phyloP scores from a whole-genome alignment of 2,329 filamentous ascomycete genomes.

The Chaetoscypha palmicola region DNA sequence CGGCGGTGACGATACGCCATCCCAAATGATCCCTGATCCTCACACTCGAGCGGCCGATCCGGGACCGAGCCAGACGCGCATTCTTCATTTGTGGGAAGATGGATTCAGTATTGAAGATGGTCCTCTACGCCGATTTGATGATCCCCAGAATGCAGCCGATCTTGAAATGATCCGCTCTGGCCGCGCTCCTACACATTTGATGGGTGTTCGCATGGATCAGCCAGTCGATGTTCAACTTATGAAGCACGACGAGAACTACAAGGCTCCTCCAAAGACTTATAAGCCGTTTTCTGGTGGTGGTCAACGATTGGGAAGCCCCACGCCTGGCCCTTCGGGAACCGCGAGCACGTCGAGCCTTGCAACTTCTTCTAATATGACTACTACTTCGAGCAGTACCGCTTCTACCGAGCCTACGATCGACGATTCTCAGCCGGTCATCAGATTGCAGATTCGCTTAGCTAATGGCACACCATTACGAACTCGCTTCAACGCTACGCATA shows the following conservation, averaged over 20 bases:
- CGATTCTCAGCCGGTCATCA: conserved; percentile 58
- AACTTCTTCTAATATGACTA: conserved; percentile 28
- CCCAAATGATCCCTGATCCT: conserved; percentile 60
- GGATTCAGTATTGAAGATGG: conserved; percentile 84
- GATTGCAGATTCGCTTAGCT: conserved; percentile 69
- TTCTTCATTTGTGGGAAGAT: conserved; percentile 74
- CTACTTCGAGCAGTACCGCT: conserved; percentile 30
- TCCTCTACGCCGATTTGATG: conserved; percentile 68
- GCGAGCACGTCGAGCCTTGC: conserved; percentile 35
- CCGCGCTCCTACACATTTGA: conserved; percentile 67
- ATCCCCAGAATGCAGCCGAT: conserved; percentile 65
- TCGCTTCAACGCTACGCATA: conserved; percentile 74
- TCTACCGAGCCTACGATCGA: conserved; percentile 46
- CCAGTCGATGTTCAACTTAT: conserved; percentile 71
- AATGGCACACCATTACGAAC: conserved; percentile 72
- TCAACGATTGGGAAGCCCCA: conserved; percentile 68
- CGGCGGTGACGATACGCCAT: conserved; percentile 69
- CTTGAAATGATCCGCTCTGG: conserved; percentile 71
- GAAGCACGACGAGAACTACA: conserved; percentile 67
- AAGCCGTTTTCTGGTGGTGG: conserved; percentile 68
- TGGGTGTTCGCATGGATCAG: conserved; percentile 69
- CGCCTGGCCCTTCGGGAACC: conserved; percentile 51
- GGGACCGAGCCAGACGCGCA: conserved; percentile 49
- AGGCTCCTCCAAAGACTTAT: conserved; percentile 65
- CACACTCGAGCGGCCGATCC: conserved; percentile 26